A percentile compares a stretch with the other conserved stretches of the same genome.
These are phyloP conservation scores for Paramecium primaurelia DNA, from an alignment of 73 alveolate genomes.

Conservation along the genomic window DNA sequence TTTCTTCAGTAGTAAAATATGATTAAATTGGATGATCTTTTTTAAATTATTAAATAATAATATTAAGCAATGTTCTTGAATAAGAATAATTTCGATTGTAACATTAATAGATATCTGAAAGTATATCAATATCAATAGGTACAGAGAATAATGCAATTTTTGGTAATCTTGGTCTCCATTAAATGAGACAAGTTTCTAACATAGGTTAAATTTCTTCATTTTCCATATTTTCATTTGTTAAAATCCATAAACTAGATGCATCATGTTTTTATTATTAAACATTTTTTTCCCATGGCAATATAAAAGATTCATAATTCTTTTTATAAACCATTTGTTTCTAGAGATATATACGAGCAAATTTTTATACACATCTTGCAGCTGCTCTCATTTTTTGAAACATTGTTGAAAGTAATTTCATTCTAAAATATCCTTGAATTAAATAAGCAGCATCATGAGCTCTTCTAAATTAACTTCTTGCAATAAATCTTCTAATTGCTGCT, in stretches of 20 bases:
- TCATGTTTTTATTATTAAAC: not conserved
- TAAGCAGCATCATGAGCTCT: slow-evolving; percentile 67
- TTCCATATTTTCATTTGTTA: not conserved
- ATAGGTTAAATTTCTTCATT: not conserved
- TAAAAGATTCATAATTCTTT: not conserved
- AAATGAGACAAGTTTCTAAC: not conserved
- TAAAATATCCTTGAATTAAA: slow-evolving; percentile 66
- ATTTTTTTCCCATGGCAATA: slow-evolving; percentile 13
- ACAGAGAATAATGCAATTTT: slow-evolving; percentile 2
- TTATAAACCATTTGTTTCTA: not conserved
- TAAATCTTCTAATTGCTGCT: slow-evolving; percentile 60
- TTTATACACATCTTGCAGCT: slow-evolving; percentile 54
- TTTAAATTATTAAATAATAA: not conserved
- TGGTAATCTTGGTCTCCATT: slow-evolving; percentile 45
- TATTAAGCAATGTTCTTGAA: slow-evolving; percentile 26
- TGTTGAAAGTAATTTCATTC: slow-evolving; percentile 64
- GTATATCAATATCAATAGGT: slow-evolving; percentile 25
- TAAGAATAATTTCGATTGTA: slow-evolving; percentile 7
- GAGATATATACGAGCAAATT: not conserved
- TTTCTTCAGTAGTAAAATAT: not conserved
- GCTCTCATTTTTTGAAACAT: slow-evolving; percentile 64
- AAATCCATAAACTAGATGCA: not conserved
- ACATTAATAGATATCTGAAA: slow-evolving; percentile 23
- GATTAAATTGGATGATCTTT: slow-evolving; percentile 45
- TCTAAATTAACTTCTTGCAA: slow-evolving; percentile 71